Evolutionary conservation across 2,329 filamentous ascomycete genomes (phyloP), one percentile per base, ranked within the genome.

Genomic region (Epichloe uncinata): DNA sequence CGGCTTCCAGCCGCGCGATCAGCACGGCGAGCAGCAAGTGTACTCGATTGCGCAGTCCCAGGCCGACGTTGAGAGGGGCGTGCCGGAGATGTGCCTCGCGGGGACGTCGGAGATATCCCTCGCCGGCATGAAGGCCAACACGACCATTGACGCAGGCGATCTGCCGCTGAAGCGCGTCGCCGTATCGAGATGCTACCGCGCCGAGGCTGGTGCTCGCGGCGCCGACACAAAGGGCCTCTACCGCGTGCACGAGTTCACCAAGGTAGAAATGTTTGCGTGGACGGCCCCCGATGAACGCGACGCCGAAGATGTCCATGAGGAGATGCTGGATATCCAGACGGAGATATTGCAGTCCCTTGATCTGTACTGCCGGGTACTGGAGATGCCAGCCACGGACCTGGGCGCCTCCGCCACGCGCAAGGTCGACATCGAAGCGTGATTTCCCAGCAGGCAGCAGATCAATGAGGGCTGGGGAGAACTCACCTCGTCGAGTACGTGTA

Each of bases 221-320:
- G 82, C 85, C 22, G 87, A 93, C 58, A 95, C 90, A 2, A 96
- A 95, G 69, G 93, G 93, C 5, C 72, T 98, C 2, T 98, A 97
- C 69, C 84, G 93, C 30, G 93, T 98, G 3, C 93, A 98, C 68
- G 93, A 98, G 68, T 98, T 98, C 68, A 95, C 89, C 30, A 98
- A 98, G 66, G 91, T 98, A 0, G 93, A 98, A 67, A 82, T 98
- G 74, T 97, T 98, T 63, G 89, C 85, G 0, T 98, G 93, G 93
- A 85, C 87, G 5, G 59, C 75, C 33, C 80, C 86, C 1, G 73
- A 79, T 48, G 50, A 59, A 2, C 63, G 61, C 34, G 62, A 66
- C 40, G 71, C 80, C 0, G 69, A 75, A 7, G 70, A 75, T 0
- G 59, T 91, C 12, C 95, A 95, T 64, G 73, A 86, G 47, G 89